phyloP scores from a whole-genome alignment of 768 basidiomycete species.

The Leccinum rimulosum region DNA sequence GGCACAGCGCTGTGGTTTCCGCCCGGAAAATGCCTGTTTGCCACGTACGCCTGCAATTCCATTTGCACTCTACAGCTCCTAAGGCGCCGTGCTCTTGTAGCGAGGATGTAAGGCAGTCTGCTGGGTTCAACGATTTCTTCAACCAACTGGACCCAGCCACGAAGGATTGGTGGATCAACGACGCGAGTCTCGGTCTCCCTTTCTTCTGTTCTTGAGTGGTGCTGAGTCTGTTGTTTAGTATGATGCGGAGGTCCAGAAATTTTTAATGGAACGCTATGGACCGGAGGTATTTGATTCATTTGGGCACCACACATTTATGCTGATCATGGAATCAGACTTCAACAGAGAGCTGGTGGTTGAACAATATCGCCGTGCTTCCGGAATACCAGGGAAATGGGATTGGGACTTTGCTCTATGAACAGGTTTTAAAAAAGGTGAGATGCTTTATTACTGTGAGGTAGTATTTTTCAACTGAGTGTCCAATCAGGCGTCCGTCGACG shows the following conservation, averaged over 20 bases:
- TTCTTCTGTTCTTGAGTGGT: no score
- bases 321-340: neutral
- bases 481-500: neutral
- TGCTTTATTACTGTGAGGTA: neutral
- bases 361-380: neutral
- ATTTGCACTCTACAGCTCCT: no score
- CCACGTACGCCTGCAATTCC: neutral
- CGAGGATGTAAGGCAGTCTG: neutral
- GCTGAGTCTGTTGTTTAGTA: neutral
- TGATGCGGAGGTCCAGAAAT: neutral
- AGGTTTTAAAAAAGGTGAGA: constrained; percentile 2
- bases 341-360: constrained; percentile 4
- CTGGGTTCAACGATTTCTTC: constrained; percentile 1
- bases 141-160: neutral
- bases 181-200: neutral
- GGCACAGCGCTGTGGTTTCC: constrained; percentile 8
- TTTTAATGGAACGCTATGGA: neutral
- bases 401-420: neutral
- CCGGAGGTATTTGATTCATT: neutral
- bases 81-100: neutral
- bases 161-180: constrained; percentile 6
- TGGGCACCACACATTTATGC: neutral
- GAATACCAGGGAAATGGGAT: constrained; percentile 5
- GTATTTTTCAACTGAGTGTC: neutral
- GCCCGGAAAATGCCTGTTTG: neutral